Evolutionary conservation across 805 yeast species (phyloP).

Genomic region (Isabelozyma rhagii): DNA sequence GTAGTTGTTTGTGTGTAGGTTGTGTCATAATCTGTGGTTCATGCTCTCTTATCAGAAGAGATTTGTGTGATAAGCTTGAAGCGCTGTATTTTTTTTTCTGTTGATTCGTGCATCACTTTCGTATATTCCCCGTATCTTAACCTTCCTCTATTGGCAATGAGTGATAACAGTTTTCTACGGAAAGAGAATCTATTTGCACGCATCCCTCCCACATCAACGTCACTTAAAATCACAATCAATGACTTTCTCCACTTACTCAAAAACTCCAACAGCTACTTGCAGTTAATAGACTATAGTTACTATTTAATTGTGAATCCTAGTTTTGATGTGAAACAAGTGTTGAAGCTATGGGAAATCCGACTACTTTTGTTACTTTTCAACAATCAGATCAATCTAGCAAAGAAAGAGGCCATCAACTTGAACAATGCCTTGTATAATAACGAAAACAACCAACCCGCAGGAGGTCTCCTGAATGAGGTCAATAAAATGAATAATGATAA

Average conservation of each 20-base stretch:
- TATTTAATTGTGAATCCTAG: slow-evolving; percentile 8
- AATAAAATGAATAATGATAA: not conserved
- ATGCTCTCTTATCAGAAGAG: not conserved
- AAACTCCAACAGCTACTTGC: slow-evolving; percentile 1
- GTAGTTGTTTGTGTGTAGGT: slow-evolving; percentile 20
- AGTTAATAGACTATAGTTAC: slow-evolving; percentile 12
- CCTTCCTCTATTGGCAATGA: not conserved
- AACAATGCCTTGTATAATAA: slow-evolving; percentile 31
- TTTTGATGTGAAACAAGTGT: slow-evolving; percentile 6
- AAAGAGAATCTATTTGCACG: slow-evolving; percentile 12
- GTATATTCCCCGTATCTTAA: not conserved
- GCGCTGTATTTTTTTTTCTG: too few relatives aligned
- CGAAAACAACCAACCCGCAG: slow-evolving; percentile 17
- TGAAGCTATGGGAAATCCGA: slow-evolving; percentile 36
- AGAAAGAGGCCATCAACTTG: slow-evolving; percentile 33
- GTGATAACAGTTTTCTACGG: slow-evolving; percentile 3
- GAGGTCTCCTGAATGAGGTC: not conserved
- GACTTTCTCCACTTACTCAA: not conserved
- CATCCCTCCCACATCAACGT: slow-evolving; percentile 7
- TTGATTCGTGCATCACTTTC: not conserved
- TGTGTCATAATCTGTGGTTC: slow-evolving; percentile 5
- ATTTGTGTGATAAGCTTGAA: not conserved
- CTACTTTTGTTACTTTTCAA: slow-evolving; percentile 27
- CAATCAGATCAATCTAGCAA: slow-evolving; percentile 27
- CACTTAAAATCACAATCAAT: not conserved